Evolutionary conservation across 257 asterid species (phyloP).

Genomic region (Coffea canephora): DNA sequence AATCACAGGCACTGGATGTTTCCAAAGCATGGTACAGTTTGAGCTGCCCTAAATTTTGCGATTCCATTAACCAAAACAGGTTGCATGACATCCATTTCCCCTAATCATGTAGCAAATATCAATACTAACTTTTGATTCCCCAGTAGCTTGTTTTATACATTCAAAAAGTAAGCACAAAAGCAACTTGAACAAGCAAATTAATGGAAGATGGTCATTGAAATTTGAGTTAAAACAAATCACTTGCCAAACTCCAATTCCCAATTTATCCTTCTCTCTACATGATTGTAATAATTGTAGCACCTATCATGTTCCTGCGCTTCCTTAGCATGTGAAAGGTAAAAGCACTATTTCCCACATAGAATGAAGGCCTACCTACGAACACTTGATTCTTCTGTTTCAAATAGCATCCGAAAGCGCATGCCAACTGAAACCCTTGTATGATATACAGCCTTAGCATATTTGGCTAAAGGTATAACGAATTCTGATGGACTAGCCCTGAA

Average conservation of each 20-base stretch:
- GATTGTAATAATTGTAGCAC: not conserved
- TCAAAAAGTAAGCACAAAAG: too few species aligned
- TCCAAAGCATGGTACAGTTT: not conserved
- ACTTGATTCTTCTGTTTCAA: conserved; percentile 90
- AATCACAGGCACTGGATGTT: not conserved
- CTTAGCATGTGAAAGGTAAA: not conserved
- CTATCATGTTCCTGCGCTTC: not conserved
- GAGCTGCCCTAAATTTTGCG: not conserved
- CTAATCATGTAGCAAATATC: not conserved
- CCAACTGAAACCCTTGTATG: conserved; percentile 89
- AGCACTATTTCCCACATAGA: not conserved
- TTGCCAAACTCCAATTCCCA: not conserved
- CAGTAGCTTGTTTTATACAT: not conserved
- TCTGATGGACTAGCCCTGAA: conserved; percentile 90
- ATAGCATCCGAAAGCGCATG: conserved; percentile 94
- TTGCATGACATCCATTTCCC: not conserved
- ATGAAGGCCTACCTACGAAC: conserved; percentile 69
- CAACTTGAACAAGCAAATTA: not conserved
- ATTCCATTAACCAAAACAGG: not conserved
- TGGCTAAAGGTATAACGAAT: conserved; percentile 85
- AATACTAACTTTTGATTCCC: not conserved
- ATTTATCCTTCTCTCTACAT: not conserved
- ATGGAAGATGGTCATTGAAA: not conserved
- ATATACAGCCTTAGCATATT: conserved; percentile 80
- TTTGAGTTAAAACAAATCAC: not conserved